phyloP scores from a whole-genome alignment of 352 stramenopile species.

The Pythium chondricola region DNA sequence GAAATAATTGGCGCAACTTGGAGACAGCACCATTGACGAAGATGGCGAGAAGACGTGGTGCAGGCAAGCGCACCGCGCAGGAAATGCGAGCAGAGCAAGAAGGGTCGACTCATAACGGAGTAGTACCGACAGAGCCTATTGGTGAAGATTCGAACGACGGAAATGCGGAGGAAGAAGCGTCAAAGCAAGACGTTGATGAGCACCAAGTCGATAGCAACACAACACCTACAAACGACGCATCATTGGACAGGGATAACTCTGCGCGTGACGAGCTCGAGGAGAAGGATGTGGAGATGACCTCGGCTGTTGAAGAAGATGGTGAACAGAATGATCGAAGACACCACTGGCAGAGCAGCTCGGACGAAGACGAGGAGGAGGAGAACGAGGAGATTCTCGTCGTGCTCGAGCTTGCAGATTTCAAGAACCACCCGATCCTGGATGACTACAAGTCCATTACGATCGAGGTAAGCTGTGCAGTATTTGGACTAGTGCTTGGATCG shows the following conservation, averaged over 20 bases:
- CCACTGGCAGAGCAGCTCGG: background rate
- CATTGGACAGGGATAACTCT: background rate
- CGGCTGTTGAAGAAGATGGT: background rate
- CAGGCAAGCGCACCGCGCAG: too few relatives aligned
- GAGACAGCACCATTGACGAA: too few relatives aligned
- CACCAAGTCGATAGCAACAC: too few relatives aligned
- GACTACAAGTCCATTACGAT: constrained; percentile 57
- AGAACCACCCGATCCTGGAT: constrained; percentile 73
- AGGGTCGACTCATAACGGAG: too few relatives aligned
- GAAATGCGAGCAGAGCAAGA: too few relatives aligned
- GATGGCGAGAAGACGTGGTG: too few relatives aligned
- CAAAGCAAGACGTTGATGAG: background rate
- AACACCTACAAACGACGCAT: too few relatives aligned
- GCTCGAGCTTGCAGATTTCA: constrained; percentile 73
- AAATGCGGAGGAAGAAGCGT: background rate
- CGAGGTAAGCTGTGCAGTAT: constrained; percentile 27
- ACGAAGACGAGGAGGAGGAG: constrained; percentile 31
- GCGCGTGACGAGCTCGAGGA: too few relatives aligned
- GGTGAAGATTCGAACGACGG: too few relatives aligned
- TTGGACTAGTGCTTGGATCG: background rate
- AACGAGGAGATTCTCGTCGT: constrained; percentile 68
- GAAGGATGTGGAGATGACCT: too few relatives aligned
- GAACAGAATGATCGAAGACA: background rate
- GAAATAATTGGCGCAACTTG: too few relatives aligned
- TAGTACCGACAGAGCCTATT: too few relatives aligned